Conservation (phyloP, 2,329 filamentous ascomycete species). For the Colletotrichum tanaceti region DNA sequence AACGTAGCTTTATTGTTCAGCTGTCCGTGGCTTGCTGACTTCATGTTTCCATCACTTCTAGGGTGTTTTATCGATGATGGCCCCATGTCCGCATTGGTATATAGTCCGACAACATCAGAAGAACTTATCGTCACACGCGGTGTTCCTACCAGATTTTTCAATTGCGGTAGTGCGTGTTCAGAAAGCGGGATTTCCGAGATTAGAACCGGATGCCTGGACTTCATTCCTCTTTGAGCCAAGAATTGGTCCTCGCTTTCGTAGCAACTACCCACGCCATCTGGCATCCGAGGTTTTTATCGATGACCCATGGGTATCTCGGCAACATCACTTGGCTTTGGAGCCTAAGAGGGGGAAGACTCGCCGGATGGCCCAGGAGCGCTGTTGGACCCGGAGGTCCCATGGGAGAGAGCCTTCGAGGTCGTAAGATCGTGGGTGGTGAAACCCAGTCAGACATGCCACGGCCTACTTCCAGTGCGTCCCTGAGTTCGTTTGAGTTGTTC, state of each 20-base stretch:
- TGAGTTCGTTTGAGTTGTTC: conserved; percentile 1
- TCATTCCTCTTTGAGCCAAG: background rate
- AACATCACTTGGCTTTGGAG: background rate
- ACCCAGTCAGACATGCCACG: background rate
- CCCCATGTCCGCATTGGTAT: too few relatives aligned
- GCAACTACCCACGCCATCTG: background rate
- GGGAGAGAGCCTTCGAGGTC: background rate
- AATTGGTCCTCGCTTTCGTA: background rate
- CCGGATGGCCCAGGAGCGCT: background rate
- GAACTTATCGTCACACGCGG: background rate
- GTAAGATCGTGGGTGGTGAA: background rate
- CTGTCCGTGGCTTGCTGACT: too few relatives aligned
- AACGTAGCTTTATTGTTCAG: too few relatives aligned
- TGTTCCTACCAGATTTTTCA: background rate
- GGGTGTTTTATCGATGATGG: too few relatives aligned
- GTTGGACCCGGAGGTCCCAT: background rate
- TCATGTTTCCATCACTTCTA: too few relatives aligned
- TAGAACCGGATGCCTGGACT: background rate
- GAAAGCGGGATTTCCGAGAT: background rate
- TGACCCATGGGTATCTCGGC: conserved; percentile 1
- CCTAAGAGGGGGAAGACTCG: background rate
- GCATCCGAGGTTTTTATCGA: background rate
- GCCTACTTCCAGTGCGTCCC: background rate
- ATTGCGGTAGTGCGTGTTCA: background rate
- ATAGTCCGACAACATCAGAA: too few relatives aligned